Base-by-base conservation (phyloP, 2,329 filamentous ascomycete genomes). In the Sarocladiaceae sp. region DNA sequence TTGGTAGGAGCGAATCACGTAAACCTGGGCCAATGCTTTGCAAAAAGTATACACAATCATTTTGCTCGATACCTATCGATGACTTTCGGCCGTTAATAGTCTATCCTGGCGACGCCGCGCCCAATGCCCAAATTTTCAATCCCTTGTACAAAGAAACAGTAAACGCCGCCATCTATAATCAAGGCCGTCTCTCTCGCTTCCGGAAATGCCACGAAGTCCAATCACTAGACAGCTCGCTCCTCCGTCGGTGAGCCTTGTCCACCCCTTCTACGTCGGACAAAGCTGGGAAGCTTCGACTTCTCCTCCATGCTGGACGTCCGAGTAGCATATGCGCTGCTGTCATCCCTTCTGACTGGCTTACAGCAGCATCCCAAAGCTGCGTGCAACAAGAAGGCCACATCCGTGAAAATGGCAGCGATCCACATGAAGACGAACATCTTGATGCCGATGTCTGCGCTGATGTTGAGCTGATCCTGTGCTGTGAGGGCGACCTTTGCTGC, bases 361-460 rank as follows among this genome's bases (percentile, higher is more conserved):
- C 86, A 89, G 66, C 88, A 95, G 68, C 90, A 96, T 60, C 86
- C 88, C 67, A 93, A 78, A 28, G 85, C 82, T 25, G 87, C 72
- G 66, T 95, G 89, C 18, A 95, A 73, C 28, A 87, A 65, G 60
- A 88, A 92, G 0, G 86, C 86, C 18, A 92, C 62, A 4, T 90
- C 70, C 1, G 82, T 80, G 55, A 86, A 81, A 0, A 76, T 81
- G 0, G 84, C 79, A 0, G 86, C 88, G 25, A 90, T 79, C 92
- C 93, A 97, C 86, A 96, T 93, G 64, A 96, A 95, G 0, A 73
- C 87, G 61, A 96, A 81, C 87, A 96, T 92, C 58, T 82, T 78
- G 31, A 66, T 70, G 5, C 91, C 91, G 29, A 96, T 73, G 3
- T 78, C 70, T 3, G 86, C 88, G 10, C 71, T 66, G 59, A 97